A percentile compares a stretch with the other conserved stretches of the same genome.
Conservation (phyloP, 768 basidiomycete species). For the Lactarius evosmus region DNA sequence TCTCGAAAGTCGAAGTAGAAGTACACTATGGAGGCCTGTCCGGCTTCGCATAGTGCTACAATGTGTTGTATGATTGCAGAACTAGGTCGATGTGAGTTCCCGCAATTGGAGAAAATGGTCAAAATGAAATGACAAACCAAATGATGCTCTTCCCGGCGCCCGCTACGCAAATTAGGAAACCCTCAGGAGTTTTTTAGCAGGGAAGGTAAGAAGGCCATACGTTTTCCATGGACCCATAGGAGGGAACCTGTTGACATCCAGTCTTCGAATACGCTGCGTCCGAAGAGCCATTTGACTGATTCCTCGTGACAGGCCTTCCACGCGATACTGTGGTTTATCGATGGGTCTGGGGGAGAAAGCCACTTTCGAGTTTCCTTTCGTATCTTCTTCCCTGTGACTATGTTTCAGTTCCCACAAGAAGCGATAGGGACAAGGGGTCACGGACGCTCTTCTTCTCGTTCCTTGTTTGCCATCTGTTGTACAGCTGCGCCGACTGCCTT, state of each 20-base stretch:
- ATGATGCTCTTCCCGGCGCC: neutral
- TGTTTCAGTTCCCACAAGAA: neutral
- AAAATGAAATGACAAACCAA: neutral
- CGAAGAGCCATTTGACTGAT: neutral
- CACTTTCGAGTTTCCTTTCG: neutral
- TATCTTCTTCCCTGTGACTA: neutral
- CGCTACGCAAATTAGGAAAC: neutral
- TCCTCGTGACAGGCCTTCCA: neutral
- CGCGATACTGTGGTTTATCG: neutral
- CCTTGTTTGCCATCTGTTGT: neutral
- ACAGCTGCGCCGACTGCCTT: neutral
- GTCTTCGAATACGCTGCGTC: neutral
- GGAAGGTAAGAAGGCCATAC: neutral
- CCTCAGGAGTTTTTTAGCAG: neutral
- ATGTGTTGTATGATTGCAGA: neutral
- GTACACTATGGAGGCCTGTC: neutral
- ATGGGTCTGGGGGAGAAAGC: conserved; percentile 10
- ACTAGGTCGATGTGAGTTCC: neutral
- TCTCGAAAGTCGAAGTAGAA: neutral
- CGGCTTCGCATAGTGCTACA: neutral
- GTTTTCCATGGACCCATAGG: conserved; percentile 8
- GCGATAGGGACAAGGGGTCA: neutral
- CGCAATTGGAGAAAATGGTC: neutral
- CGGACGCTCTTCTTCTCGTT: neutral
- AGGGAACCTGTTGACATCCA: conserved; percentile 3